Percentiles rank a stretch among this genome's conserved stretches.
phyloP scores from a whole-genome alignment of 139 green algal genomes.

The Medakamo hakoo region DNA sequence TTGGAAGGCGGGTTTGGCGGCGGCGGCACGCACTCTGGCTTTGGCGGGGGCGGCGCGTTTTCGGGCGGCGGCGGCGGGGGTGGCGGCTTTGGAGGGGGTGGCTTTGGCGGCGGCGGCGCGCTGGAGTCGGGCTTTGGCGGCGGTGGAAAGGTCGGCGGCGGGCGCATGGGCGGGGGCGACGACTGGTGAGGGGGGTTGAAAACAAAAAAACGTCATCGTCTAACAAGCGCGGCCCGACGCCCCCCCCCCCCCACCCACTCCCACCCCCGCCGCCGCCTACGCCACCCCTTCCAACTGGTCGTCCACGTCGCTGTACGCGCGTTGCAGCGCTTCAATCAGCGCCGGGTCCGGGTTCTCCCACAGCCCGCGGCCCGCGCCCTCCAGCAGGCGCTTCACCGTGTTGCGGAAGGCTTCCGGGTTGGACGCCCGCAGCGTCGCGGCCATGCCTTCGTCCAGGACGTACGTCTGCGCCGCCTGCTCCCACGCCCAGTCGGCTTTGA shows the following conservation, averaged over 20 bases:
- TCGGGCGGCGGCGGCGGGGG: too few relatives aligned
- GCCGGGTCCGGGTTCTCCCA: slow-evolving; percentile 66
- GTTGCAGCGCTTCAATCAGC: slow-evolving; percentile 44
- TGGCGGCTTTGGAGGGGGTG: background rate
- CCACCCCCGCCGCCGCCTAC: background rate
- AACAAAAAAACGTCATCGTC: background rate
- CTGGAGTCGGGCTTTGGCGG: background rate
- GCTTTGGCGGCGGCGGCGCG: background rate
- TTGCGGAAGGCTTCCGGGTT: slow-evolving; percentile 62
- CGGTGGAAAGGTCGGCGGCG: too few relatives aligned
- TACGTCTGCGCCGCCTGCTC: slow-evolving; percentile 84
- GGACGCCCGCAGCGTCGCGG: slow-evolving; percentile 43
- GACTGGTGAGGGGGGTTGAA: background rate
- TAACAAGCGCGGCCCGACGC: too few relatives aligned
- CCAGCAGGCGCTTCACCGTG: slow-evolving; percentile 72
- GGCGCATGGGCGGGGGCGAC: background rate
- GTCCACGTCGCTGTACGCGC: slow-evolving; percentile 75
- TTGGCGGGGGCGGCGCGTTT: background rate
- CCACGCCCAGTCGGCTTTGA: slow-evolving; percentile 84
- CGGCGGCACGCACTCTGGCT: background rate
- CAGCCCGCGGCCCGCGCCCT: slow-evolving; percentile 82
- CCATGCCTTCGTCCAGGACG: slow-evolving; percentile 71
- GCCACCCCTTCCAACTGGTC: slow-evolving; percentile 77
- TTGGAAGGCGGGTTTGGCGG: background rate
- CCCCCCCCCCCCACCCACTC: too few relatives aligned